Conservation (phyloP, 2,329 filamentous ascomycete genomes). For the Ophiostoma australiae region DNA sequence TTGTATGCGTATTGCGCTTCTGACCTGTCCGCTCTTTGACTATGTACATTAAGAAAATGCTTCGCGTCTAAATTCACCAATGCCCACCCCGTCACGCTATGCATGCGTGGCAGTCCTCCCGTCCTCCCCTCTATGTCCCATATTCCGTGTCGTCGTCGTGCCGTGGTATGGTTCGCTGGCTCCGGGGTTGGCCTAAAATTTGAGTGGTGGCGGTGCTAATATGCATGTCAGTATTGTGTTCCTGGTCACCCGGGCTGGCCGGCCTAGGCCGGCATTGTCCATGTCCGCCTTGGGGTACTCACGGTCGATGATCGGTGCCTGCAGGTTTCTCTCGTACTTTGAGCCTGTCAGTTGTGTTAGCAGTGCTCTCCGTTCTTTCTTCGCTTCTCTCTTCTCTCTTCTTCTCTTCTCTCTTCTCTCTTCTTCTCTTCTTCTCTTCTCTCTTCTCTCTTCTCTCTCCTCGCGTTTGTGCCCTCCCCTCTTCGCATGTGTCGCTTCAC, state of each 20-base stretch:
- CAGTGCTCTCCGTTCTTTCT: not conserved
- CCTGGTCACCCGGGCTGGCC: not conserved
- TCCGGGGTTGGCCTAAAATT: conserved; percentile 36
- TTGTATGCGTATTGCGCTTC: conserved; percentile 1
- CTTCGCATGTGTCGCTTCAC: not conserved
- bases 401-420: not conserved
- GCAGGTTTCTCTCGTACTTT: conserved; percentile 93
- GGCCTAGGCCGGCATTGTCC: not conserved
- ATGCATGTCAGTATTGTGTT: not conserved
- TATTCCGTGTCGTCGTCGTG: not conserved
- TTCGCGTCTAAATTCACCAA: not conserved
- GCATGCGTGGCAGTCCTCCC: conserved; percentile 32
- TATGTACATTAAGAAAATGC: conserved; percentile 20
- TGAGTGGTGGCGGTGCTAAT: conserved; percentile 48
- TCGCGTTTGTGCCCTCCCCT: not conserved
- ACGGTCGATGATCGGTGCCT: conserved; percentile 75
- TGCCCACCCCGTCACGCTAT: not conserved
- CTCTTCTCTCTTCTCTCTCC: too few species aligned
- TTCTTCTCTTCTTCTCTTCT: too few species aligned
- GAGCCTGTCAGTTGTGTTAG: conserved; percentile 55
- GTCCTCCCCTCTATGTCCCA: not conserved
- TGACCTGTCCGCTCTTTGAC: conserved; percentile 8
- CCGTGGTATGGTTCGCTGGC: not conserved
- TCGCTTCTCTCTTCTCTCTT: not conserved
- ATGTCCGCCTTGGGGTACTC: conserved; percentile 40